Conservation (phyloP, 352 stramenopile genomes). For the Globisporangium canariense region DNA sequence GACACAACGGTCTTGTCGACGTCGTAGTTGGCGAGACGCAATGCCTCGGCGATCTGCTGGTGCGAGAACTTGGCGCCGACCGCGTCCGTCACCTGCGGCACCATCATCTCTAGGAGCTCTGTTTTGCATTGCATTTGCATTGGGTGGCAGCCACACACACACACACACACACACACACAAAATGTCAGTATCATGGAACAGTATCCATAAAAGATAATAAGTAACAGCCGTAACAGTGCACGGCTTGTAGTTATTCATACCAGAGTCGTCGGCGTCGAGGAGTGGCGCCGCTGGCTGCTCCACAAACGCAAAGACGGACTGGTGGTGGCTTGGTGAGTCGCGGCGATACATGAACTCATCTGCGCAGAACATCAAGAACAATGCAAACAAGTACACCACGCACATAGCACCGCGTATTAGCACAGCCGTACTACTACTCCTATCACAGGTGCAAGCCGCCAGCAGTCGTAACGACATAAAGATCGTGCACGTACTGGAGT, state of each 20-base stretch:
- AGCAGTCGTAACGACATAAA: background rate
- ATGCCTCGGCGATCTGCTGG: slow-evolving; percentile 60
- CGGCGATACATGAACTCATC: slow-evolving; percentile 83
- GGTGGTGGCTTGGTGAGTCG: slow-evolving; percentile 70
- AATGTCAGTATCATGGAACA: slow-evolving; percentile 7
- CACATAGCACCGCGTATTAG: background rate
- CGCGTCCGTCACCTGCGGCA: slow-evolving; percentile 54
- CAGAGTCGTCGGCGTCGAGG: slow-evolving; percentile 30
- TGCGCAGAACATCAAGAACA: slow-evolving; percentile 15
- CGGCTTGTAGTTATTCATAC: slow-evolving; percentile 11
- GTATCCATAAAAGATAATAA: background rate
- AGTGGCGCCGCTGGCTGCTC: slow-evolving; percentile 30
- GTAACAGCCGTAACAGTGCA: background rate
- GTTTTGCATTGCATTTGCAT: background rate
- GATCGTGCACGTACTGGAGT: slow-evolving; percentile 39
- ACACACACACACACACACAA: background rate
- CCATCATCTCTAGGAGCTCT: slow-evolving; percentile 55
- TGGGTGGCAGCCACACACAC: background rate
- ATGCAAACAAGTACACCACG: background rate
- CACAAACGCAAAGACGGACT: slow-evolving; percentile 81
- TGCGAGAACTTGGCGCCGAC: slow-evolving; percentile 52
- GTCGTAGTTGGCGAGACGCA: slow-evolving; percentile 77
- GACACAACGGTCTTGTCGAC: slow-evolving; percentile 69
- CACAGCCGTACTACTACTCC: background rate
- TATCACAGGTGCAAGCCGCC: background rate